Conservation (phyloP, 495 filamentous ascomycete genomes). For the Penicillium malachiteum region DNA sequence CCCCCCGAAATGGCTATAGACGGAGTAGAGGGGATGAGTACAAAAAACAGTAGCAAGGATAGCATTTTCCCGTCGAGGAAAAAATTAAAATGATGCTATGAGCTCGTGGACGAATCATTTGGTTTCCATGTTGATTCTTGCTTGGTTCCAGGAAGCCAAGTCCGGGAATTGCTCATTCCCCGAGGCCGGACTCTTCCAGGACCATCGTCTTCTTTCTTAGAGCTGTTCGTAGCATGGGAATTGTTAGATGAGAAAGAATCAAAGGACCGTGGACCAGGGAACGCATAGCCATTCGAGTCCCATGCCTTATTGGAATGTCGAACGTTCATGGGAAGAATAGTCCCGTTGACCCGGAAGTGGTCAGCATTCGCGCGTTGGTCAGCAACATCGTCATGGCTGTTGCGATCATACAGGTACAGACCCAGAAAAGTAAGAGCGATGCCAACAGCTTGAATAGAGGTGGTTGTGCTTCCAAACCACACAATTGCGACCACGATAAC, state of each 20-base stretch:
- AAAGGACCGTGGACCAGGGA: conserved; percentile 28
- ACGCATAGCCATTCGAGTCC: conserved; percentile 45
- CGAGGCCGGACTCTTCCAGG: conserved; percentile 49
- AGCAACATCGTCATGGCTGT: conserved; percentile 77
- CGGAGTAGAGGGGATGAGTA: neutral
- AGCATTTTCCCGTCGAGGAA: neutral
- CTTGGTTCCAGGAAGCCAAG: conserved; percentile 72
- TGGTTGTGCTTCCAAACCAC: conserved; percentile 92
- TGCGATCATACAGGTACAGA: conserved; percentile 94
- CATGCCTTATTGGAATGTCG: conserved; percentile 34
- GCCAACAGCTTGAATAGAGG: conserved; percentile 74
- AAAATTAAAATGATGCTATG: conserved; percentile 7
- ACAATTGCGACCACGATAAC: conserved; percentile 93
- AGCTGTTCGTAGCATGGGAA: conserved; percentile 35
- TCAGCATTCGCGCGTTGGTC: conserved; percentile 64
- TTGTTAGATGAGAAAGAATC: conserved; percentile 26
- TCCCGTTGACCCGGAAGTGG: conserved; percentile 56
- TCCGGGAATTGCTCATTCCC: conserved; percentile 53
- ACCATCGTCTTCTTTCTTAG: conserved; percentile 64
- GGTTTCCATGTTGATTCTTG: conserved; percentile 79
- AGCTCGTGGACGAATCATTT: conserved; percentile 40
- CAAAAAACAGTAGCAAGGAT: neutral
- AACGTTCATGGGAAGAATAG: conserved; percentile 67
- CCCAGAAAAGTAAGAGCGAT: conserved; percentile 89
- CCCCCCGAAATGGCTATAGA: neutral